phyloP scores from a whole-genome alignment of 805 yeast species.

The Yamadazyma phyllophila region DNA sequence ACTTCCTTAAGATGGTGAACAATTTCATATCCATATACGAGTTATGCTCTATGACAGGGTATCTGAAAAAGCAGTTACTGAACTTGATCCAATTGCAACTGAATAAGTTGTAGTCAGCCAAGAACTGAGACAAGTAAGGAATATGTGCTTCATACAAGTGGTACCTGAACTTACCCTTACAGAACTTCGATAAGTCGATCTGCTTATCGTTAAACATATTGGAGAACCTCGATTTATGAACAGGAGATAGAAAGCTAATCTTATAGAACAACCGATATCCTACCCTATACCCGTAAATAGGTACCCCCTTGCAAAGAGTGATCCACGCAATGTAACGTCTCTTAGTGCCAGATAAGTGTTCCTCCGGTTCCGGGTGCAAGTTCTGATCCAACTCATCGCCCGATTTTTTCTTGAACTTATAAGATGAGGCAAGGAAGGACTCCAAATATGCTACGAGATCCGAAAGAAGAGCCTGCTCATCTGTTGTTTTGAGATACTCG shows the following conservation, averaged over 20 bases:
- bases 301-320: constrained; percentile 66
- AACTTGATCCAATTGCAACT: constrained; percentile 79
- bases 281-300: constrained; percentile 79
- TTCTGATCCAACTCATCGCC: constrained; percentile 12
- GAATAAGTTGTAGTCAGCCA: constrained; percentile 77
- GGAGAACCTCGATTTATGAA: constrained; percentile 53
- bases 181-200: constrained; percentile 4
- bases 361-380: constrained; percentile 6
- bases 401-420: constrained; percentile 1
- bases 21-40: constrained; percentile 9
- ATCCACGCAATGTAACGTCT: constrained; percentile 56
- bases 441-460: constrained; percentile 47
- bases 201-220: constrained; percentile 35
- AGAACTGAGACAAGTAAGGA: constrained; percentile 72
- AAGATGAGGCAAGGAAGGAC: constrained; percentile 24
- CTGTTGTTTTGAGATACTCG: constrained; percentile 9
- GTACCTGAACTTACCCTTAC: constrained; percentile 7
- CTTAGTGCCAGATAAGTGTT: constrained; percentile 1
- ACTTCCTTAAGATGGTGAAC: constrained; percentile 13
- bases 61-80: constrained; percentile 48
- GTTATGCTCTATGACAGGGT: constrained; percentile 42
- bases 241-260: constrained; percentile 64
- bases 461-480: constrained; percentile 20
- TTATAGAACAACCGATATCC: constrained; percentile 68
- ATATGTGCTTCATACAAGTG: constrained; percentile 71